A percentile compares a stretch with the other conserved stretches of the same genome.
Evolutionary conservation across 805 yeast genomes (phyloP).

Genomic region (Saturnispora bothae): DNA sequence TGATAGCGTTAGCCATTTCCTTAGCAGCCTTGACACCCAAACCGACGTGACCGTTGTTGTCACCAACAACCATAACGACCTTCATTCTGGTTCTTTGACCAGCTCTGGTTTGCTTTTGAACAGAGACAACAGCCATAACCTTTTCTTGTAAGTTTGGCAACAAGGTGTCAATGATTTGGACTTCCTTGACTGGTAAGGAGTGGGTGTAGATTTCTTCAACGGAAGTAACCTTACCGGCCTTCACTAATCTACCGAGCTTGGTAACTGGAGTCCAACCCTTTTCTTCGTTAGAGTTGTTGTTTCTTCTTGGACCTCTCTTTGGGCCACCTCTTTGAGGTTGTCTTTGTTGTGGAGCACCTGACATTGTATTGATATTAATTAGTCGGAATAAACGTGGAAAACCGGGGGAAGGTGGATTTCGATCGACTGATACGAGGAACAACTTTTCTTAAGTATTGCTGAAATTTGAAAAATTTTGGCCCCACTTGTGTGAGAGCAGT

Average conservation of each 20-base stretch:
- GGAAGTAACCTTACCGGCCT: conserved; percentile 94
- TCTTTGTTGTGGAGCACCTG: conserved; percentile 28
- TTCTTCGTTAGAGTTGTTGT: conserved; percentile 85
- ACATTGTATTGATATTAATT: conserved; percentile 26
- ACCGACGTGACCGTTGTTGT: conserved; percentile 99
- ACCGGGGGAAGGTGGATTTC: conserved; percentile 61
- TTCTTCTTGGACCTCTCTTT: conserved; percentile 48
- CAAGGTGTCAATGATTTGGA: conserved; percentile 94
- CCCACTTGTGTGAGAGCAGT: not conserved
- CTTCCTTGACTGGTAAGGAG: conserved; percentile 99
- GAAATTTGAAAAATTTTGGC: not conserved
- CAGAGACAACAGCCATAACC: conserved; percentile 99
- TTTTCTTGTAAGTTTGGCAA: conserved; percentile 95
- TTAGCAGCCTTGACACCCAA: conserved; percentile 99
- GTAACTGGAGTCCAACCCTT: conserved; percentile 99
- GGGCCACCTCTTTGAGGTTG: conserved; percentile 38
- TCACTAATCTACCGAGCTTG: conserved; percentile 99
- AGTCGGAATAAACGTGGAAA: conserved; percentile 63
- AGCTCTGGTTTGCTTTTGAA: conserved; percentile 99
- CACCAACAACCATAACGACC: conserved; percentile 99
- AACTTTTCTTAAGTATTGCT: not conserved
- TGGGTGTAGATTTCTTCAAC: conserved; percentile 98
- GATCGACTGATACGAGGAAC: conserved; percentile 32
- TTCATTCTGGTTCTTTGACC: conserved; percentile 99
- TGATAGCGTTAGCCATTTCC: conserved; percentile 99